Evolutionary conservation across 2,329 filamentous ascomycete species (phyloP).

Genomic region (Venturiaceae sp.): DNA sequence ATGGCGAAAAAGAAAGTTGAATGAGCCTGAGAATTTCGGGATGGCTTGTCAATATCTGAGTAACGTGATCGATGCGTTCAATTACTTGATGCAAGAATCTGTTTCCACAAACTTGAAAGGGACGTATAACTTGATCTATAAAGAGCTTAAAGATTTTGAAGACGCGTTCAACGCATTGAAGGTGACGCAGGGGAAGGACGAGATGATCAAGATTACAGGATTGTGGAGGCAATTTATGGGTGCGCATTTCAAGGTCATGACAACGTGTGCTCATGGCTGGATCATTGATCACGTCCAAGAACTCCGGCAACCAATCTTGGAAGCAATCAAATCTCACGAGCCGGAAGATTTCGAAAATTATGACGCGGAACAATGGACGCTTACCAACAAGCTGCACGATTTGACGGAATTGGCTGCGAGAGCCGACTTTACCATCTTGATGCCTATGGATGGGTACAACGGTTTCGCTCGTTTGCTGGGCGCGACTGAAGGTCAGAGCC

Average conservation of each 20-base stretch:
- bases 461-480: not conserved
- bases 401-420: not conserved
- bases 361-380: not conserved
- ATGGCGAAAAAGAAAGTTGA: not conserved
- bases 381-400: slow-evolving; percentile 1
- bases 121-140: not conserved
- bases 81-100: not conserved
- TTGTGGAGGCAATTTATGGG: not conserved
- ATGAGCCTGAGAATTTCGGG: not conserved
- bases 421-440: not conserved
- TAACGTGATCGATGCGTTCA: not conserved
- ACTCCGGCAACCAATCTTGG: not conserved
- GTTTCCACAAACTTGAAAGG: not conserved
- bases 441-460: not conserved
- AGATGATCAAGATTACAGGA: not conserved
- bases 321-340: not conserved
- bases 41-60: slow-evolving; percentile 1
- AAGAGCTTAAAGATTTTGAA: not conserved
- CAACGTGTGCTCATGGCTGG: not conserved
- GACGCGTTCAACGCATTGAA: not conserved
- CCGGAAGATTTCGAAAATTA: not conserved
- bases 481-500: not conserved
- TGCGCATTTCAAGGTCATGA: not conserved
- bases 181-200: not conserved
- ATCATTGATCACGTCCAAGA: not conserved